A percentile compares a stretch with the other conserved stretches of the same genome.
Conservation (phyloP, 2,329 filamentous ascomycete genomes). For the Penicillium sp. region DNA sequence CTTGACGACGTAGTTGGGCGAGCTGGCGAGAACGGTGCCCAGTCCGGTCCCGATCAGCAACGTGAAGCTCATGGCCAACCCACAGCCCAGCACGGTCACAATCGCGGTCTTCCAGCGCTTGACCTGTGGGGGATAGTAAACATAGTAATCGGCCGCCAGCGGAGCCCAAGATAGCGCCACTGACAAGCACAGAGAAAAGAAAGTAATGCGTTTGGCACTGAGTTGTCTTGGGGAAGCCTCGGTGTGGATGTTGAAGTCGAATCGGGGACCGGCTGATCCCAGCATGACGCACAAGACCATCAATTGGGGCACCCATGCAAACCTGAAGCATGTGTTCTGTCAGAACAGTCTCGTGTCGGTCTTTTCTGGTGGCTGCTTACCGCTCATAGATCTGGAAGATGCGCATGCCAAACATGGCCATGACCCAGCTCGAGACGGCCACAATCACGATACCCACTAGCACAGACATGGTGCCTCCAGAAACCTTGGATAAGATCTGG, state of each 20-base stretch:
- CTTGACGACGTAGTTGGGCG: constrained; percentile 18
- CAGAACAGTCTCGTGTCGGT: too few species aligned
- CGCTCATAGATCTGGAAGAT: constrained; percentile 46
- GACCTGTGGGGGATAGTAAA: constrained; percentile 43
- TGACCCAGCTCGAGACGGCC: constrained; percentile 33
- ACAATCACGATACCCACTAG: constrained; percentile 41
- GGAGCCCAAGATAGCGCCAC: constrained; percentile 37
- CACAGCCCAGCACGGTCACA: constrained; percentile 39
- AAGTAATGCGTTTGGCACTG: constrained; percentile 38
- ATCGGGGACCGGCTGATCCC: constrained; percentile 40
- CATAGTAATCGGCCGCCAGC: constrained; percentile 44
- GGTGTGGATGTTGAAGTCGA: constrained; percentile 35
- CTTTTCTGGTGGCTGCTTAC: constrained; percentile 21
- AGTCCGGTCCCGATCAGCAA: constrained; percentile 44
- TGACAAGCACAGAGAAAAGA: constrained; percentile 39
- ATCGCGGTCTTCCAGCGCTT: constrained; percentile 38
- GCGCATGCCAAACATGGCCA: constrained; percentile 43
- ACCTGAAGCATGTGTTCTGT: constrained; percentile 28
- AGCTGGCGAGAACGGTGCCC: constrained; percentile 39
- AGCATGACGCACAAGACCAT: constrained; percentile 42
- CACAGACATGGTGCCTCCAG: constrained; percentile 38
- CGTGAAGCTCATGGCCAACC: constrained; percentile 34
- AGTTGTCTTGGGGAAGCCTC: constrained; percentile 26
- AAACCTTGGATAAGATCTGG: constrained; percentile 44
- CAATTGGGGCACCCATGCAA: constrained; percentile 43